Evolutionary conservation across 257 asterid species (phyloP).

Genomic region (Fraxinus quadrangulata): DNA sequence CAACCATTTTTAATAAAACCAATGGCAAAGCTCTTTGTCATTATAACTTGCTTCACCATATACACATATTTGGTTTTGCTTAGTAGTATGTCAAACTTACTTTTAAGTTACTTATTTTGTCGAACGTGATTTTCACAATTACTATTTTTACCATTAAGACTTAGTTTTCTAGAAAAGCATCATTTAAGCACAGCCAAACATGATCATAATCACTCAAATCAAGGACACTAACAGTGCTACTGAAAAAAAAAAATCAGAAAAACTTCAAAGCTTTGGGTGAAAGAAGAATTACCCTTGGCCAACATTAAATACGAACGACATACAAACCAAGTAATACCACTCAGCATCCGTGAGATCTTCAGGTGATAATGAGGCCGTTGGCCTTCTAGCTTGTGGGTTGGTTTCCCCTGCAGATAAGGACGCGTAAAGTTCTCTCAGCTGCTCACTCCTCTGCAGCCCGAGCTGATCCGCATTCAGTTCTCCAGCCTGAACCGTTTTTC

Average conservation of each 20-base stretch:
- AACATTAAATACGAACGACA: slow-evolving; percentile 72
- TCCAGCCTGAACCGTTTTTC: slow-evolving; percentile 73
- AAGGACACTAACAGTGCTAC: not conserved
- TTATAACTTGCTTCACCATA: not conserved
- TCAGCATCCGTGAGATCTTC: slow-evolving; percentile 96
- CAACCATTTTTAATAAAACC: not conserved
- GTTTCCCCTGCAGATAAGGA: slow-evolving; percentile 70
- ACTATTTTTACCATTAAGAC: not conserved
- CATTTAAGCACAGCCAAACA: not conserved
- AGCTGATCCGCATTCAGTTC: slow-evolving; percentile 60
- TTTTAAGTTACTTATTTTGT: not conserved
- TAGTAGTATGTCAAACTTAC: not conserved
- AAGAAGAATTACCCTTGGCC: slow-evolving; percentile 74
- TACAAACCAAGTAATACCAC: slow-evolving; percentile 97
- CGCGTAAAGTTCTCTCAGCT: slow-evolving; percentile 70
- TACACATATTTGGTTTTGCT: not conserved
- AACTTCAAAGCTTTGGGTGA: not conserved
- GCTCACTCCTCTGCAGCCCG: slow-evolving; percentile 82
- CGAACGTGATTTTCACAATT: not conserved
- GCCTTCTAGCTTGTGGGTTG: slow-evolving; percentile 62
- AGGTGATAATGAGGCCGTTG: slow-evolving; percentile 83
- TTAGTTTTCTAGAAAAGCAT: not conserved
- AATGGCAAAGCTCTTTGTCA: not conserved
- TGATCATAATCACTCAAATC: not conserved
- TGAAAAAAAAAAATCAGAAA: not conserved